Evolutionary conservation across 2,329 filamentous ascomycete genomes (phyloP), one percentile per base, ranked within the genome.

Genomic region (Aspergillus sp.): DNA sequence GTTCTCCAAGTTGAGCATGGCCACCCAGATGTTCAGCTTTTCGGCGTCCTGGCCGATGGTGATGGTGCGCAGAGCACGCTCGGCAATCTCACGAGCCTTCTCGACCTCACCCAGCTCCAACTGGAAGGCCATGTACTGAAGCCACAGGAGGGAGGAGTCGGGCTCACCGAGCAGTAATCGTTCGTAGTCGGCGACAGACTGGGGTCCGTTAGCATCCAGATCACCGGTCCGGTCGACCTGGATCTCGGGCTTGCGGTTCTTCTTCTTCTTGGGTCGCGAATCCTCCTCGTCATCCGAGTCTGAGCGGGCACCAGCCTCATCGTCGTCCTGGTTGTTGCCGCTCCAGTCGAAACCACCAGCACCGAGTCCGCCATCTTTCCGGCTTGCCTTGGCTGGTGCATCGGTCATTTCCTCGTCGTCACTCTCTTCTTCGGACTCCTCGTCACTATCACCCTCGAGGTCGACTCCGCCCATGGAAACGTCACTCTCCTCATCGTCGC

Each of bases 111-210:
- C 91, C 55, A 96, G 86, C 73, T 96, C 90, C 76, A 97, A 89
- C 78, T 98, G 92, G 84, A 96, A 96, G n/a, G 93, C 92, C 92
- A 99, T 98, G 80, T 99, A 99, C 66, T 91, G 87, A 57, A 97
- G 91, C 95, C 95, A 99, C 28, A 98, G 85, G 63, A 89, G 83
- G 0, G 94, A 96, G n/a, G 91, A 94, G 78, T 98, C 92, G 2
- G 95, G 92, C 74, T 96, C 91, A 58, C 92, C 91, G 21, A 99
- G 86, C 45, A 99, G 85, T 23, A 97, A 87, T 67, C 95, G 89
- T 79, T 99, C 96, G 75, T 92, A 99, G 77, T 99, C 96, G 64
- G 90, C 91, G 15, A 91, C 86, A 1, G 91, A 94, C 74, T 96
- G 92, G 2, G 95, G 95, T 0, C 94, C 94, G 68, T 93, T 87